Evolutionary conservation across 805 yeast genomes (phyloP).

Genomic region (Wickerhamiella brachini): DNA sequence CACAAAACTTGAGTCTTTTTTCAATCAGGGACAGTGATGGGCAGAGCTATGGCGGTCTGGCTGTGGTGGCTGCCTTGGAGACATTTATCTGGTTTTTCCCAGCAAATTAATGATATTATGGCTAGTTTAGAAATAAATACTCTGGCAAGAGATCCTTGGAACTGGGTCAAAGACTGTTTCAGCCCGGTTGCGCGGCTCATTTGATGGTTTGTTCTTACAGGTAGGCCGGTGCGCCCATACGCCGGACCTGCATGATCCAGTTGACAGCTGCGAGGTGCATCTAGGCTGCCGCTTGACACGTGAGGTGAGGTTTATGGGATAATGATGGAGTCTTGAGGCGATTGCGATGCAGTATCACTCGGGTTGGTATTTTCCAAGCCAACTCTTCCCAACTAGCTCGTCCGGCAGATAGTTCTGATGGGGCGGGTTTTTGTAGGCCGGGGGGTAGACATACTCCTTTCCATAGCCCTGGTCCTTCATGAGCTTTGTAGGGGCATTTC

Average conservation of each 20-base stretch:
- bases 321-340: too few species aligned
- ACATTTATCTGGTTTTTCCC: too few species aligned
- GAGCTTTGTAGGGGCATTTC: slow-evolving; percentile 88
- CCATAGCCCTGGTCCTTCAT: slow-evolving; percentile 86
- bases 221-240: too few species aligned
- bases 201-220: too few species aligned
- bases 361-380: slow-evolving; percentile 11
- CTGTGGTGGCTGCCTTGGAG: too few species aligned
- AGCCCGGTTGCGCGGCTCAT: too few species aligned
- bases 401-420: slow-evolving; percentile 57
- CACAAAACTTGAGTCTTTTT: neutral
- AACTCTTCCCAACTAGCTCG: slow-evolving; percentile 19
- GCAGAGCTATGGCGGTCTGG: too few species aligned
- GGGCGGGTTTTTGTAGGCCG: slow-evolving; percentile 64
- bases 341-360: neutral
- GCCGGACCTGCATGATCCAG: too few species aligned
- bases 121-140: neutral
- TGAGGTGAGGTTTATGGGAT: too few species aligned
- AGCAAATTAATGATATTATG: neutral
- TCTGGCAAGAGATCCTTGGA: neutral
- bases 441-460: slow-evolving; percentile 78
- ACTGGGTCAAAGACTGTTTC: too few species aligned
- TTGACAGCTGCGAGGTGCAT: too few species aligned
- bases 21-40: neutral
- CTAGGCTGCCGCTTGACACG: too few species aligned